Evolutionary conservation across 2,329 filamentous ascomycete species (phyloP), one percentile per base, ranked within the genome.

Genomic region (Blastomyces gilchristii): DNA sequence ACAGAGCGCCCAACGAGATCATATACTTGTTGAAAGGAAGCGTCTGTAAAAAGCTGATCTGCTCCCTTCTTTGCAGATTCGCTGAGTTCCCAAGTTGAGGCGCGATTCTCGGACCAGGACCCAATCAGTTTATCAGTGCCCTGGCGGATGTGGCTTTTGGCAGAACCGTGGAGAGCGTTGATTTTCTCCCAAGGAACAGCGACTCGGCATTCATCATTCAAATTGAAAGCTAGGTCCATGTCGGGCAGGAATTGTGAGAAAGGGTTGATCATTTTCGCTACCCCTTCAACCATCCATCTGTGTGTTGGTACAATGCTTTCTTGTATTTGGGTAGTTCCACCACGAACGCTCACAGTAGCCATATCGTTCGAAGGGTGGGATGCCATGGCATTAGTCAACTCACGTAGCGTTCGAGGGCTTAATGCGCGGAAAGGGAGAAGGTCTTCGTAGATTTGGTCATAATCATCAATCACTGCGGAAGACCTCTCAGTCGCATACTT

Each of bases 201-300:
- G 12, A 86, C 80, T 12, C 84, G 79, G 57, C 79, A 79, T 67
- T 85, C 83, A 65, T 86, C 83, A 64, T 85, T 84, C n/a, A 86
- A 69, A 65, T 86, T 86, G 73, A 86, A 81, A 0, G 81, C 83
- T 47, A 87, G 71, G 68, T 86, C 83, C 84, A 87, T 86, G 64
- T 86, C 83, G 0, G 84, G 84, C 39, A 86, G 75, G 66, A 79
- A 76, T 62, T 82, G 69, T 1, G 77, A 76, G 66, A 86, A 85
- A 0, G 78, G 76, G 45, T 78, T 75, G 41, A 86, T 82, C 76
- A 86, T 83, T 7, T 75, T 68, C 0, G 78, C 74, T 1, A 82
- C 75, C 31, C 82, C 82, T 41, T 82, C 78, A 9, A 85, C 75
- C 80, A 85, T 83, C 82, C 83, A 85, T 22, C 77, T 75, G 71